Base-by-base conservation (phyloP, 306 rosid genomes). In the Vachellia collinsii region DNA sequence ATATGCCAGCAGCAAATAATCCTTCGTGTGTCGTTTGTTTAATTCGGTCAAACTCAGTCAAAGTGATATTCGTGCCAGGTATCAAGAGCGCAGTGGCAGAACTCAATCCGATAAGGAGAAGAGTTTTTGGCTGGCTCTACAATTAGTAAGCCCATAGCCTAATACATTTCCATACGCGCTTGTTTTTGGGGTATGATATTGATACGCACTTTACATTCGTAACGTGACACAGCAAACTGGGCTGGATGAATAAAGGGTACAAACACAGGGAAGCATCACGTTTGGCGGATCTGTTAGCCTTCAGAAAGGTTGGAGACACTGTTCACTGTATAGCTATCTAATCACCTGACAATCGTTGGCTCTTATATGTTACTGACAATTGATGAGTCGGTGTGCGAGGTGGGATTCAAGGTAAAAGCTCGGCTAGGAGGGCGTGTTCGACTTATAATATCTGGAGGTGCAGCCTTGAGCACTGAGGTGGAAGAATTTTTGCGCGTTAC, bases 401-500 rank as follows among this genome's bases (percentile, higher is more conserved):
- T 4, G 23, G 25, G 72, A 22, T 38, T 38, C 9, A n/a, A 94
- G 99, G 87, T 93, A 3, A 94, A 94, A 89, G 97, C 90, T 51
- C 85, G 90, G 85, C 78, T 94, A 77, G 97, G 99, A 1, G 97
- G 99, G 17, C 97, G 93, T 4, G 76, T 94, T 83, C 88, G 97
- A 59, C 94, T 94, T 9, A 90, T 94, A 69, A 86, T 94, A 79
- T 94, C 99, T 3, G 99, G 99, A 82, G 99, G 94, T 5, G 99
- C 99, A 70, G 93, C 99, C 53, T 87, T 94, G 87, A 88, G 97
- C 85, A 67, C 89, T 17, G 99, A 94, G 82, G 79, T 93, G 0
- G 99, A 93, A 88, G 99, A 94, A 82, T 94, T 94, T 87, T 80
- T 94, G 86, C 89, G 97, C 8, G 97, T 94, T 73, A 94, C 99